Conservation (phyloP, 306 rosid species). For the Gastrolobium villosum region DNA sequence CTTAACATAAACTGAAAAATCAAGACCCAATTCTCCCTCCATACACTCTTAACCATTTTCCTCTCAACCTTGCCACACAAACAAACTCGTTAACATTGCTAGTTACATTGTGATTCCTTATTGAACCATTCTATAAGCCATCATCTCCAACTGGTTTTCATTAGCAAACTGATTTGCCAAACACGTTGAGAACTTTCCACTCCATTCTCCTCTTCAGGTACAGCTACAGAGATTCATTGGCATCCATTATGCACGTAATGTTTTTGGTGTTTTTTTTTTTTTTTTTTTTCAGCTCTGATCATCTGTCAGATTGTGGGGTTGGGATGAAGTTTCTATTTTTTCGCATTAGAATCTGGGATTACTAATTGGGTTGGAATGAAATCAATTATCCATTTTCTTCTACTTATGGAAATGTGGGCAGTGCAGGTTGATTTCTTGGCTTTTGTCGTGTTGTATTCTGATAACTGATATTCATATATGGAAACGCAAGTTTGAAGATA, state of each 20-base stretch:
- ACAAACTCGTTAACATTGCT: constrained; percentile 38
- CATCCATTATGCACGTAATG: not conserved
- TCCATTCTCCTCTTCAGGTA: constrained; percentile 49
- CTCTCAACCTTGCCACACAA: not conserved
- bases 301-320: constrained; percentile 37
- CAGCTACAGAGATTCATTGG: not conserved
- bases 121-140: constrained; percentile 1
- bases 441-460: not conserved
- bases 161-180: constrained; percentile 1
- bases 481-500: constrained; percentile 30
- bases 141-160: constrained; percentile 24
- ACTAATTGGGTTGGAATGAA: constrained; percentile 21
- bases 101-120: constrained; percentile 30
- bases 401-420: not conserved
- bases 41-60: not conserved
- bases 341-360: not conserved
- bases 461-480: not conserved
- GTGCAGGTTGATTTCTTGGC: constrained; percentile 28
- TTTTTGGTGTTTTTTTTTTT: not conserved
- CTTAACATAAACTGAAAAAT: not conserved
- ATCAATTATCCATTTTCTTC: constrained; percentile 31
- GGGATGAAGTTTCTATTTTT: constrained; percentile 38
- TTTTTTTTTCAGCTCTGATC: not conserved
- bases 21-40: constrained; percentile 16
- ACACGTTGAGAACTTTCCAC: constrained; percentile 10